phyloP scores from a whole-genome alignment of 1,139 yeast species.

The Nakaseomyces glabratus region DNA sequence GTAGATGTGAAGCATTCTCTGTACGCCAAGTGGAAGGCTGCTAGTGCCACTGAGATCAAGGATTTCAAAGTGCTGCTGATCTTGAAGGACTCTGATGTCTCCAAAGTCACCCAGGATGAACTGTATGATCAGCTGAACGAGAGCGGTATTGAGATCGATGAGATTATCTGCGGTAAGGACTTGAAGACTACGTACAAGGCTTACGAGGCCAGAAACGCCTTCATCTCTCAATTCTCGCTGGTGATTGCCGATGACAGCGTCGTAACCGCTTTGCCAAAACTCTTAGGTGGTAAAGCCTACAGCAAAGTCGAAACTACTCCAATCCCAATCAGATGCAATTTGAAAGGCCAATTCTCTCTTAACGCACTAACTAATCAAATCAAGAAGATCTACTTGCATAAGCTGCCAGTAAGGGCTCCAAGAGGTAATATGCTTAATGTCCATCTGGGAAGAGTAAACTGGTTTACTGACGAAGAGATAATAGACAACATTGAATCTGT shows the following conservation, averaged over 20 bases:
- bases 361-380: conserved; percentile 52
- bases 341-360: conserved; percentile 40
- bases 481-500: conserved; percentile 52
- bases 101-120: conserved; percentile 38
- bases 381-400: conserved; percentile 42
- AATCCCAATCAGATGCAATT: conserved; percentile 45
- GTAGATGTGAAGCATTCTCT: conserved; percentile 35
- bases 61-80: conserved; percentile 61
- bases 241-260: conserved; percentile 80
- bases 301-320: conserved; percentile 61
- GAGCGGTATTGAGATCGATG: conserved; percentile 33
- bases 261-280: conserved; percentile 68
- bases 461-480: conserved; percentile 35
- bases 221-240: conserved; percentile 52
- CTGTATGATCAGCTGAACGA: conserved; percentile 50
- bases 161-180: conserved; percentile 43
- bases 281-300: conserved; percentile 80
- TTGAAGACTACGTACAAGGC: conserved; percentile 60
- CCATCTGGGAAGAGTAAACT: conserved; percentile 52
- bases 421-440: conserved; percentile 63
- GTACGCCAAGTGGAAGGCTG: conserved; percentile 26
- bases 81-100: conserved; percentile 34
- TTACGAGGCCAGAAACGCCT: conserved; percentile 62
- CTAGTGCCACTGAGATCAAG: conserved; percentile 33
- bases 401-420: conserved; percentile 61